Percentiles rank a stretch among this genome's conserved stretches.
These are phyloP conservation scores for Rosa persica DNA, from an alignment of 306 rosid genomes.

Conservation along the genomic window DNA sequence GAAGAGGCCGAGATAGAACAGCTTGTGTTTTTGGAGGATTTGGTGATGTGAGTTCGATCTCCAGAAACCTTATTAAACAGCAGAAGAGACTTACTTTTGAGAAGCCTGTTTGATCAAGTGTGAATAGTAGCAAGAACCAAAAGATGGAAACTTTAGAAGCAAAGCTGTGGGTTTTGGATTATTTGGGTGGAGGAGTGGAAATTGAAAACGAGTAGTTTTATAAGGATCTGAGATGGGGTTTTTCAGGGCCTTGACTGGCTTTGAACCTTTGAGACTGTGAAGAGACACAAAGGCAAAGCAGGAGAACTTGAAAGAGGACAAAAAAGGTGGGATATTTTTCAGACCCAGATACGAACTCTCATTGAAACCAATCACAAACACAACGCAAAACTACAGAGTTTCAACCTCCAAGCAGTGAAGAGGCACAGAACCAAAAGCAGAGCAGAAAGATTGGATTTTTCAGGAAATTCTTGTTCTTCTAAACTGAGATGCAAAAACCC, in stretches of 20 bases:
- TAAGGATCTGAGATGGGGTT: conserved; percentile 24
- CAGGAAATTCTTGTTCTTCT: neutral
- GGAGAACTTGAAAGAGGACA: conserved; percentile 29
- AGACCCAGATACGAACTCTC: conserved; percentile 22
- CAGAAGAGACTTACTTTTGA: neutral
- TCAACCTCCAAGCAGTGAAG: neutral
- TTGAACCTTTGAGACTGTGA: conserved; percentile 28
- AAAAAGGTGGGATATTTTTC: conserved; percentile 33
- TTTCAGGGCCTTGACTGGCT: neutral
- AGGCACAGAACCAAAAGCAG: conserved; percentile 7
- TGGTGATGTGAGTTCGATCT: conserved; percentile 17
- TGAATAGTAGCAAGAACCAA: neutral
- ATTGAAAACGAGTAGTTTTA: conserved; percentile 8
- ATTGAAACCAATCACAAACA: neutral
- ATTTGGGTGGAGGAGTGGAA: neutral
- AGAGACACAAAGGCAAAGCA: conserved; percentile 22
- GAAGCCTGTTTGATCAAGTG: neutral
- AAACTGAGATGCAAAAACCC: neutral
- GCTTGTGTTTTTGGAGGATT: neutral
- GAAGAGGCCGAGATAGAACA: neutral
- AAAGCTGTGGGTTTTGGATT: neutral
- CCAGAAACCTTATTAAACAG: neutral
- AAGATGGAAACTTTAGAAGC: conserved; percentile 10
- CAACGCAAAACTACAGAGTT: conserved; percentile 19
- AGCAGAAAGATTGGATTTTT: conserved; percentile 11